Base-by-base conservation (phyloP, 352 stramenopile species). In the Peronospora destructor region DNA sequence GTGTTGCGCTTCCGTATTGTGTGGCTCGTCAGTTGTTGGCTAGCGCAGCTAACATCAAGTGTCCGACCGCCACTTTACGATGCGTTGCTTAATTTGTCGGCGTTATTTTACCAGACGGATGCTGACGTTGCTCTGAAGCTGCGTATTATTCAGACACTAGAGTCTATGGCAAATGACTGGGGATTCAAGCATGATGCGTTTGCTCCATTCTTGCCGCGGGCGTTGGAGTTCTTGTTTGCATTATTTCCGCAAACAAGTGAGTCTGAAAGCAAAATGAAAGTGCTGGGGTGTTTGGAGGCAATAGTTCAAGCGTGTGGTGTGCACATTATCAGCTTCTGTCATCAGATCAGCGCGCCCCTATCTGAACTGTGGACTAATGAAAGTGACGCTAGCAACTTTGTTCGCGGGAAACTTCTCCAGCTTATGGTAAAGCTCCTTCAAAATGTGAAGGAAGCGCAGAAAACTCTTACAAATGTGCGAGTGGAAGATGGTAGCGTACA, bases 21-120 rank as follows among this genome's bases (percentile, higher is more conserved):
- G 45, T 94, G 84, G 82, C 81, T 94, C 19, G 72, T 91, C 23
- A 87, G 77, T 45, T 92, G 84, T 54, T 94, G 82, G 81, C 61
- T 94, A 43, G 84, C 81, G 6, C 82, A 94, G 61, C 50, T 92
- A 13, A 85, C 71, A 6, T 66, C 67, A n/a, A 62, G 56, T 14
- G 68, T 92, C 6, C 73, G 79, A 4, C 65, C 77, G n/a, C 71
- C 76, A 42, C 67, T 94, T 1, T 94, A 94, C 53, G 76, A 94
- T 21, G 75, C 73, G 2, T 54, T 91, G 21, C 49, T 94, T 17
- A 74, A 75, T 25, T 32, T 60, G 19, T 50, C 61, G 2, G 51
- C 64, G 10, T 72, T 79, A 13, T 67, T 74, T 36, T 38, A 65
- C 13, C 44, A 56, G 11, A 32, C 36, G 23, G 35, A 72, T 42